Evolutionary conservation across 2,329 filamentous ascomycete genomes (phyloP).

Genomic region (Zelopaecilomyces penicillatus): DNA sequence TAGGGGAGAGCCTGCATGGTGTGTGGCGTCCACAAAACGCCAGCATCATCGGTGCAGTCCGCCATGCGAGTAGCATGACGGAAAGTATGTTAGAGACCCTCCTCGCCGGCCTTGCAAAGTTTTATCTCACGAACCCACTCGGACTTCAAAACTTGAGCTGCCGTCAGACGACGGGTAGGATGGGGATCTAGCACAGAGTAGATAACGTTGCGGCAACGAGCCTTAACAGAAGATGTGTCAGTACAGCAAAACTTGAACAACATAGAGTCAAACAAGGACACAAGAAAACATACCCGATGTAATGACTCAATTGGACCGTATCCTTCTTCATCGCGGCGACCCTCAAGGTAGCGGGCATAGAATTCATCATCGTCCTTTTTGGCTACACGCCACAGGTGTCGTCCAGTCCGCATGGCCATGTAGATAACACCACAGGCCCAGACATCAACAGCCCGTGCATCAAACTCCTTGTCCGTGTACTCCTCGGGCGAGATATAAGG

Average conservation of each 20-base stretch:
- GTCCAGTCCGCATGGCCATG: conserved; percentile 97
- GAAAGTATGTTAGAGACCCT: conserved; percentile 61
- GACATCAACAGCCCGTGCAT: conserved; percentile 92
- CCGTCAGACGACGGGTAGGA: conserved; percentile 82
- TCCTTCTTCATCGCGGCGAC: conserved; percentile 86
- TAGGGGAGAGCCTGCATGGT: conserved; percentile 16
- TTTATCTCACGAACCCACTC: conserved; percentile 99
- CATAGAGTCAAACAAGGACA: background rate
- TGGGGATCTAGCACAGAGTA: conserved; percentile 98
- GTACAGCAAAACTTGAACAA: background rate
- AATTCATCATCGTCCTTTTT: conserved; percentile 97
- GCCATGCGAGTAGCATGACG: conserved; percentile 21
- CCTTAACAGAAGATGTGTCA: conserved; percentile 41
- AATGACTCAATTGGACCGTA: conserved; percentile 95
- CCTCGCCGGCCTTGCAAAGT: conserved; percentile 91
- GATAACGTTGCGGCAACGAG: conserved; percentile 95
- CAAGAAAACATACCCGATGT: conserved; percentile 66
- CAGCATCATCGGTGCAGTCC: conserved; percentile 16
- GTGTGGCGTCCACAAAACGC: conserved; percentile 7
- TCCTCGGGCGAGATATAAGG: conserved; percentile 98
- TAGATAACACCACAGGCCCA: conserved; percentile 99
- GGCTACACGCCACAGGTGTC: conserved; percentile 94
- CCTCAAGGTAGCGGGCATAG: conserved; percentile 87
- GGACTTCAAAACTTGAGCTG: conserved; percentile 92
- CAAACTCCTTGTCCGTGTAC: conserved; percentile 91